Percentiles rank a stretch among this genome's conserved stretches.
Evolutionary conservation across 331 rosid genomes (phyloP).

Genomic region (Ulmus americana): DNA sequence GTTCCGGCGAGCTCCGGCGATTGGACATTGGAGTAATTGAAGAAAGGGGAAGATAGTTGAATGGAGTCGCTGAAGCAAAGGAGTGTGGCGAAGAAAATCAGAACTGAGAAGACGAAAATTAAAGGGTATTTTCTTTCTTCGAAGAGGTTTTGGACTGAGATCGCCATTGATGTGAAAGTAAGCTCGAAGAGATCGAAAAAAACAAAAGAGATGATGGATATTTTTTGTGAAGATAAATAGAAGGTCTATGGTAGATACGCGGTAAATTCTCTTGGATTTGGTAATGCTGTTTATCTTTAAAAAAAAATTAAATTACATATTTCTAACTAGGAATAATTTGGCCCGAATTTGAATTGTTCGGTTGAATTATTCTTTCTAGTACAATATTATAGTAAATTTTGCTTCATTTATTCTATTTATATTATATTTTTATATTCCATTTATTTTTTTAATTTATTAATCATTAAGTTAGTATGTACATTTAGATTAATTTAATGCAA

Average conservation of each 20-base stretch:
- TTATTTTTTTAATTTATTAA: too few relatives aligned
- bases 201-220: background rate
- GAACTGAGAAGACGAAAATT: constrained; percentile 40
- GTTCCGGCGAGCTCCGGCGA: background rate
- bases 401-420: too few relatives aligned
- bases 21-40: constrained; percentile 33
- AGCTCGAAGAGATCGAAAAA: background rate
- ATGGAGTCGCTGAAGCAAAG: constrained; percentile 47
- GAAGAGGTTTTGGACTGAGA: constrained; percentile 32
- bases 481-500: too few relatives aligned
- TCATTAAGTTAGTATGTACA: too few relatives aligned
- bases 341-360: too few relatives aligned
- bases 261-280: constrained; percentile 10
- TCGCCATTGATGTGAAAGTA: constrained; percentile 34
- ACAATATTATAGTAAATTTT: too few relatives aligned
- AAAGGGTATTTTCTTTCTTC: constrained; percentile 54
- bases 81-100: constrained; percentile 39
- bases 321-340: too few relatives aligned
- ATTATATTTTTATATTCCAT: too few relatives aligned
- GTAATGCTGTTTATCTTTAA: constrained; percentile 19
- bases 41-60: constrained; percentile 22
- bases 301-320: too few relatives aligned
- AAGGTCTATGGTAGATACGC: background rate
- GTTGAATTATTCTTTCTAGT: too few relatives aligned
- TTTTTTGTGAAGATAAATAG: background rate